Evolutionary conservation across 1,139 yeast genomes (phyloP).

Genomic region (Eremothecium coryli): DNA sequence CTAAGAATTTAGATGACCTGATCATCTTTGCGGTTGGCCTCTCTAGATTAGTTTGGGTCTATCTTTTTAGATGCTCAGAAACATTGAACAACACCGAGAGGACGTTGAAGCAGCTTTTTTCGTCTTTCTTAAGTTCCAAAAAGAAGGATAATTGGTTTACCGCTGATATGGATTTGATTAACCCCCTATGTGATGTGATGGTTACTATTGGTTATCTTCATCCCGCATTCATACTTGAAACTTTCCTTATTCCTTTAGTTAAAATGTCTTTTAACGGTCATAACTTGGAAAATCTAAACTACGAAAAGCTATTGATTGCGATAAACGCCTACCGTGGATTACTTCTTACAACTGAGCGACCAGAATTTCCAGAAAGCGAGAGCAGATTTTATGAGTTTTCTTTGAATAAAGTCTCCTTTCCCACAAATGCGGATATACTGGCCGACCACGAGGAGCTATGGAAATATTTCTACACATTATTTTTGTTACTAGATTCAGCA

Average conservation of each 20-base stretch:
- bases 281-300: conserved; percentile 50
- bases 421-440: conserved; percentile 33
- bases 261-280: conserved; percentile 47
- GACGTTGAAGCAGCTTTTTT: conserved; percentile 49
- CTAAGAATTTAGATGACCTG: conserved; percentile 48
- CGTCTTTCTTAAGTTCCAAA: conserved; percentile 43
- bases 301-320: conserved; percentile 65
- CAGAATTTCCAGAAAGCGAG: conserved; percentile 68
- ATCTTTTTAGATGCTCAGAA: conserved; percentile 76
- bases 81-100: conserved; percentile 80
- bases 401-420: conserved; percentile 26
- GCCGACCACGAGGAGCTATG: conserved; percentile 70
- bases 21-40: conserved; percentile 54
- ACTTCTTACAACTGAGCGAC: conserved; percentile 56
- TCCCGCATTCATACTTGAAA: conserved; percentile 70
- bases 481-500: conserved; percentile 51
- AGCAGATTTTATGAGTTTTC: conserved; percentile 32
- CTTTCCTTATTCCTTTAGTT: conserved; percentile 53
- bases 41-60: conserved; percentile 81
- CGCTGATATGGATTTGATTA: conserved; percentile 50
- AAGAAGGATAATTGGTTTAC: conserved; percentile 69
- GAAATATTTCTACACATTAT: conserved; percentile 47
- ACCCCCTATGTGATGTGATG: conserved; percentile 60
- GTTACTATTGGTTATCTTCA: conserved; percentile 74
- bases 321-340: conserved; percentile 63